A percentile compares a stretch with the other conserved stretches of the same genome.
phyloP scores from a whole-genome alignment of 75 land plant species.

The Picea sitchensis region DNA sequence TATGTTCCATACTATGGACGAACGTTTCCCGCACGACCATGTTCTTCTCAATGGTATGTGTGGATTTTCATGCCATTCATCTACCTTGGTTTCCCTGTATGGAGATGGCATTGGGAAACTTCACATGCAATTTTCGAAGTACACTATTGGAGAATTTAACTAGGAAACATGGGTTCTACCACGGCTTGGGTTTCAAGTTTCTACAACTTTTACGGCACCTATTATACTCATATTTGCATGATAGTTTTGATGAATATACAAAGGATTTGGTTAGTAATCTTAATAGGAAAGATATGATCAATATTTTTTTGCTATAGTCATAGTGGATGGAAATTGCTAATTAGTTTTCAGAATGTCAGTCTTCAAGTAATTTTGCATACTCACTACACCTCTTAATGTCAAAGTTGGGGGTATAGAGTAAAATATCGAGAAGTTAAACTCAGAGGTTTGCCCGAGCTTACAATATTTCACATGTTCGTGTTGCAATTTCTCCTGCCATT shows the following conservation, averaged over 20 bases:
- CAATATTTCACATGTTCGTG: background rate
- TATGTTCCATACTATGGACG: constrained; percentile 23
- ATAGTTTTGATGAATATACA: no score
- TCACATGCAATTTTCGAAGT: constrained; percentile 17
- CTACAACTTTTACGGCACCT: no score
- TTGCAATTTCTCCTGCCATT: constrained; percentile 45
- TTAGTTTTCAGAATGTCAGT: no score
- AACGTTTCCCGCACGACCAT: constrained; percentile 32
- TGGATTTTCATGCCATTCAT: constrained; percentile 18
- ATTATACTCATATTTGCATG: no score
- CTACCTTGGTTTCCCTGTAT: background rate
- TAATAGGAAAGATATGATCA: no score
- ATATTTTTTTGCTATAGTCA: no score
- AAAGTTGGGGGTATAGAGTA: background rate
- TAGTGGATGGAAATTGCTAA: no score
- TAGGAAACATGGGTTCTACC: constrained; percentile 40
- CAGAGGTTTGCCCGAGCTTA: background rate
- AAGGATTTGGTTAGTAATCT: no score
- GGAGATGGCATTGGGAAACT: constrained; percentile 9
- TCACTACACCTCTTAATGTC: background rate
- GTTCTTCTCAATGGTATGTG: constrained; percentile 20
- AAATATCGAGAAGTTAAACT: no score
- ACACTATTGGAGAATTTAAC: constrained; percentile 5
- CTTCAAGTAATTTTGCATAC: no score
- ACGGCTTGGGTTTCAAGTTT: constrained; percentile 37